Conservation (phyloP, 163 green algal species). For the Scenedesmus sp. region DNA sequence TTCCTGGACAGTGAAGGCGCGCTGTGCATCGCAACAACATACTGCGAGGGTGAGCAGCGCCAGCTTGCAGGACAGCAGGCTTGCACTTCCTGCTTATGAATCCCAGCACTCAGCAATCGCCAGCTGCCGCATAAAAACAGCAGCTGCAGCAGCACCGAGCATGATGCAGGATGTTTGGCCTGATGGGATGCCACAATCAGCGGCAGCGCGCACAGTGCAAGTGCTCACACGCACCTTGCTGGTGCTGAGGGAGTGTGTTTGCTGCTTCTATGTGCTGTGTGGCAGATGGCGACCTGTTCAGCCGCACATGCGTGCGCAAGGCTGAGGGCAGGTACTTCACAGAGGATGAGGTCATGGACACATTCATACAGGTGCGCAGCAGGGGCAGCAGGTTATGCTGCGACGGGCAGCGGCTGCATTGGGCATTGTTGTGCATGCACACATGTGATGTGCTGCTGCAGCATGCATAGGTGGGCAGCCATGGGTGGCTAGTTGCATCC, state of each 20-base stretch:
- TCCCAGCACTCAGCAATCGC: too few relatives aligned
- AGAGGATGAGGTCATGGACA: slow-evolving; percentile 78
- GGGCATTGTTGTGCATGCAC: neutral
- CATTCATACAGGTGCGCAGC: slow-evolving; percentile 70
- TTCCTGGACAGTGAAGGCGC: slow-evolving; percentile 71
- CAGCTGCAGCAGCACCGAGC: neutral
- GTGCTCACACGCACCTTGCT: neutral
- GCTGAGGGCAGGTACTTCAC: slow-evolving; percentile 61
- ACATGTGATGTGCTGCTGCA: too few relatives aligned
- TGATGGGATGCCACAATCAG: neutral
- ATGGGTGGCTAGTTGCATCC: too few relatives aligned
- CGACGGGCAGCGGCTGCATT: too few relatives aligned
- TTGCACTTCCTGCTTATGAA: neutral
- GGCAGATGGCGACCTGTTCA: slow-evolving; percentile 71
- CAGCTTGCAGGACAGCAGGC: neutral
- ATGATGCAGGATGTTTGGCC: neutral
- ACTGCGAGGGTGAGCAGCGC: slow-evolving; percentile 74
- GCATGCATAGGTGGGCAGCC: too few relatives aligned
- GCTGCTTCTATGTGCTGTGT: neutral
- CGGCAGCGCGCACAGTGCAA: neutral
- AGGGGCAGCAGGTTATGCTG: neutral
- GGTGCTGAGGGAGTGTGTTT: neutral
- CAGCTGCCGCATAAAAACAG: neutral
- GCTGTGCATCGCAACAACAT: slow-evolving; percentile 78
- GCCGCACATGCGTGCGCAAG: slow-evolving; percentile 57